Evolutionary conservation across 352 stramenopile species (phyloP), one percentile per base, ranked within the genome.

Genomic region (Pythium angustatum): DNA sequence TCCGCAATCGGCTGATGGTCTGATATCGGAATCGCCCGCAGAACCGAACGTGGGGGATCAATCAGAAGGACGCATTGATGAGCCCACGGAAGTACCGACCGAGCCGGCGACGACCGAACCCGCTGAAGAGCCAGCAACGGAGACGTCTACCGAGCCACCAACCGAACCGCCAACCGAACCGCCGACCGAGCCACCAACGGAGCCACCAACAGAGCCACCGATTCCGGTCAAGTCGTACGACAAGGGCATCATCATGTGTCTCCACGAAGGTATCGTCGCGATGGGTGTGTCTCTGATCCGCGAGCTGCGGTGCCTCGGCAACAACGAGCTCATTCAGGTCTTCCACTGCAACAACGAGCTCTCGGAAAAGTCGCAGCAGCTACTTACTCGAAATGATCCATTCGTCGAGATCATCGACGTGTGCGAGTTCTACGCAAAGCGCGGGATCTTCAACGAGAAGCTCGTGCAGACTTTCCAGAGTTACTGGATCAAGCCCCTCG

Each of bases 401-500:
- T 40, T 61, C 22, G 50, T 84, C 5, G 72, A 84, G 64, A 75
- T 86, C 57, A 72, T 84, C 50, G 75, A 86, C 41, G 78, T 81
- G 26, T 86, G 78, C 62, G 57, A 58, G 30, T 71, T 76, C 48
- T 67, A 81, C 33, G 58, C 77, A 22, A 43, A 58, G 7, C 58
- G 47, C 7, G 59, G 67, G 2, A 54, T 72, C 22, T 57, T 80
- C 17, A 69, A 63, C 9, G 62, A 76, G 31, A 73, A 76, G 62
- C 43, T 62, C 0, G 71, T 75, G 2, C 61, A 56, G 28, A 67
- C 80, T 8, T 87, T 85, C 55, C 68, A 79, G 24, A 87, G 75
- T 55, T 87, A 78, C 66, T 89, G 78, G 80, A 76, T 89, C 62
- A 89, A 89, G 48, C 80, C 80, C 2, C 61, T 89, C 0, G 80